Conservation (phyloP, 2,329 filamentous ascomycete species). For the Fusarium sacchari region DNA sequence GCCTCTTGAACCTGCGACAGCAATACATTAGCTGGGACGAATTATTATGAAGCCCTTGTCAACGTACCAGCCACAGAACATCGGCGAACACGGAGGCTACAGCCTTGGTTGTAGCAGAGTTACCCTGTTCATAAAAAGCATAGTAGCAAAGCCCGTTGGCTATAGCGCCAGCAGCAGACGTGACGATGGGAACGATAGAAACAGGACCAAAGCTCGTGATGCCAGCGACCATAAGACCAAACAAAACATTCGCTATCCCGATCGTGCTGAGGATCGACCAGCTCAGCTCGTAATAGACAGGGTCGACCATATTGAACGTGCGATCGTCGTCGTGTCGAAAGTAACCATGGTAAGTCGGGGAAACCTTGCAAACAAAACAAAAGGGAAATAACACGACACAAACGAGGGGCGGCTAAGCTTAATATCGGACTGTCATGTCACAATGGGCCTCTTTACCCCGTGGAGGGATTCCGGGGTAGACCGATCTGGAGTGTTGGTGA, state of each 20-base stretch:
- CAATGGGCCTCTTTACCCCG: not conserved
- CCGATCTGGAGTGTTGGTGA: slow-evolving; percentile 19
- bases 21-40: not conserved
- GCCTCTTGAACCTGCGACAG: slow-evolving; percentile 55
- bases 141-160: slow-evolving; percentile 57
- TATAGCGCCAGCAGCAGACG: slow-evolving; percentile 51
- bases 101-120: slow-evolving; percentile 40
- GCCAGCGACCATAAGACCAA: slow-evolving; percentile 51
- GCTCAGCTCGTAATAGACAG: slow-evolving; percentile 54
- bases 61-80: slow-evolving; percentile 53
- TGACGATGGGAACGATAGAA: slow-evolving; percentile 53
- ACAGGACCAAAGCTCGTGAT: slow-evolving; percentile 54
- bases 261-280: slow-evolving; percentile 59
- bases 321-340: not conserved
- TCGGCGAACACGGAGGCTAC: slow-evolving; percentile 54
- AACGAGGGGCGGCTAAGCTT: slow-evolving; percentile 11
- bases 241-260: slow-evolving; percentile 53
- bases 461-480: slow-evolving; percentile 25
- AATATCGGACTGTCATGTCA: not conserved
- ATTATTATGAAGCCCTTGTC: accelerated
- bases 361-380: not conserved
- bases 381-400: not conserved
- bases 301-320: slow-evolving; percentile 9
- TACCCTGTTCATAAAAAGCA: slow-evolving; percentile 49
- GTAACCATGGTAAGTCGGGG: slow-evolving; percentile 1